A percentile compares a stretch with the other conserved stretches of the same genome.
Conservation (phyloP, 306 rosid species). For the Argentina anserina region DNA sequence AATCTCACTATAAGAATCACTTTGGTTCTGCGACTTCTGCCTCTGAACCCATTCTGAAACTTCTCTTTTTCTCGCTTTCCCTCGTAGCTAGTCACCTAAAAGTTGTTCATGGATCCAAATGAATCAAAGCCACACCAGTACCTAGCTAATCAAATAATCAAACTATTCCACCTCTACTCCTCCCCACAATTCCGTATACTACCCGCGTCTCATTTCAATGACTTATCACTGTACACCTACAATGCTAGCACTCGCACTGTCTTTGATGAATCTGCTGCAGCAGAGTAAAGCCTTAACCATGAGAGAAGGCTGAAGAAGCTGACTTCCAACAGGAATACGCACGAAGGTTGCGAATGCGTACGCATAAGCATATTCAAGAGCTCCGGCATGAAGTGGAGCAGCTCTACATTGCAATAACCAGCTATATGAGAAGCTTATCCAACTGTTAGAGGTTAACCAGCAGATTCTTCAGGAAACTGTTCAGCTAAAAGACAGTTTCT, state of each 20-base stretch:
- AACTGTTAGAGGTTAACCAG: slow-evolving; percentile 34
- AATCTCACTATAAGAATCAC: neutral
- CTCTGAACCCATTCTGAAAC: neutral
- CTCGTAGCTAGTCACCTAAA: neutral
- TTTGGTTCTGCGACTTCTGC: slow-evolving; percentile 13
- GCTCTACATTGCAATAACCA: slow-evolving; percentile 27
- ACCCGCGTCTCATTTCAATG: slow-evolving; percentile 11
- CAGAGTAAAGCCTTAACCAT: slow-evolving; percentile 1
- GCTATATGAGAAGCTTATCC: slow-evolving; percentile 35
- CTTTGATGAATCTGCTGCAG: slow-evolving; percentile 2
- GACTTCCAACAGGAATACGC: slow-evolving; percentile 47
- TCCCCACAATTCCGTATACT: neutral
- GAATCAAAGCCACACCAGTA: slow-evolving; percentile 8
- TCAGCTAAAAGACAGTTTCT: slow-evolving; percentile 36
- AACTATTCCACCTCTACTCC: neutral
- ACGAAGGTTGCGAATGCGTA: slow-evolving; percentile 35
- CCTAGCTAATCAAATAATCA: neutral
- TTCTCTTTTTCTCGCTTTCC: slow-evolving; percentile 13
- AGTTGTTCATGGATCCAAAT: slow-evolving; percentile 20
- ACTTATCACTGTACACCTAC: slow-evolving; percentile 24
- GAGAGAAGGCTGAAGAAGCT: slow-evolving; percentile 35
- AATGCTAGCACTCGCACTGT: slow-evolving; percentile 20
- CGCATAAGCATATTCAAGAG: slow-evolving; percentile 43
- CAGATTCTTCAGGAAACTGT: slow-evolving; percentile 42
- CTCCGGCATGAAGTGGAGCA: slow-evolving; percentile 32